A percentile compares a stretch with the other conserved stretches of the same genome.
Conservation (phyloP, 805 yeast genomes). For the Zygoascus ofunaensis region DNA sequence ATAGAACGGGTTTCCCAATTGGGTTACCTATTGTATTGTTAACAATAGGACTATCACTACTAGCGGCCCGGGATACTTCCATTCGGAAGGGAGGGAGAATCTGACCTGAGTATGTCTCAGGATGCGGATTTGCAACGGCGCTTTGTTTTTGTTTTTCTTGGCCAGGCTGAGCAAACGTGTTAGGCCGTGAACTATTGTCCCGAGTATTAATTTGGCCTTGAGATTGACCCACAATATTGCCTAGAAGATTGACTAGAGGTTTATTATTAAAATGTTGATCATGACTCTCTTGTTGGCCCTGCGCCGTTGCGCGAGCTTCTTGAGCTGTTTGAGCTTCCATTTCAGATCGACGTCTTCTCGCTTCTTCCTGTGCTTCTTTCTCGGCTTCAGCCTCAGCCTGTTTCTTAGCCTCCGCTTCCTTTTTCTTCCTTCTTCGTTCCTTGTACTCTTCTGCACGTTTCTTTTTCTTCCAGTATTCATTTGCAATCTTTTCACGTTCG, state of each 20-base stretch:
- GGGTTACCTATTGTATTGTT: background rate
- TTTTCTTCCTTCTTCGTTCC: background rate
- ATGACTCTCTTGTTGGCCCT: background rate
- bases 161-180: background rate
- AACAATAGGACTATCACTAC: background rate
- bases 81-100: too few relatives aligned
- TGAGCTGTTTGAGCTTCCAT: too few relatives aligned
- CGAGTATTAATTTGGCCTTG: too few relatives aligned
- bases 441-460: background rate
- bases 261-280: background rate
- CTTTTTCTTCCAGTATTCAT: background rate
- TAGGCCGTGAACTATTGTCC: too few relatives aligned
- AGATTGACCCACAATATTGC: too few relatives aligned
- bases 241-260: too few relatives aligned
- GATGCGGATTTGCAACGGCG: background rate
- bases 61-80: background rate
- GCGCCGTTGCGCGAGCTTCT: background rate
- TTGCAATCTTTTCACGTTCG: background rate
- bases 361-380: slow-evolving; percentile 1
- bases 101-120: background rate
- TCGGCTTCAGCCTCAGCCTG: too few relatives aligned
- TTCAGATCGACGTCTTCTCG: too few relatives aligned
- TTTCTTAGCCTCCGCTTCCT: slow-evolving; percentile 4
- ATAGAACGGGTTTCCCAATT: too few relatives aligned
- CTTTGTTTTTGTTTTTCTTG: background rate